phyloP scores from a whole-genome alignment of 768 basidiomycete genomes.

The Agrocybe praecox region DNA sequence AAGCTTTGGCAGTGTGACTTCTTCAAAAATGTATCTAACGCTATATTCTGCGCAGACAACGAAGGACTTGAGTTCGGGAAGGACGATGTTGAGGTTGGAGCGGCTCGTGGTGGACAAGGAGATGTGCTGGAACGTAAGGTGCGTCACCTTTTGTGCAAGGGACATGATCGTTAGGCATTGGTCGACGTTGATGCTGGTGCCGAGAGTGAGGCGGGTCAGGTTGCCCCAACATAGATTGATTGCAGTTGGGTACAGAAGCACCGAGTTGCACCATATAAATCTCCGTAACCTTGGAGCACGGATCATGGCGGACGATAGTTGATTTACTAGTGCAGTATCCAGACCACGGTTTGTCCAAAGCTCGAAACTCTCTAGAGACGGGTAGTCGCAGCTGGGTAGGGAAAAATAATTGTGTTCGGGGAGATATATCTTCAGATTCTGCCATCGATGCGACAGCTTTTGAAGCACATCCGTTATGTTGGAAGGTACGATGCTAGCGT shows the following conservation, averaged over 20 bases:
- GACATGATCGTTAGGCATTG: constrained; percentile 17
- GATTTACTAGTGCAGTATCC: background rate
- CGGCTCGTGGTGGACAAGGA: background rate
- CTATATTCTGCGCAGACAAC: constrained; percentile 10
- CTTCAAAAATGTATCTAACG: constrained; percentile 8
- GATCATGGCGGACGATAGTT: constrained; percentile 10
- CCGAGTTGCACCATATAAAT: constrained; percentile 20
- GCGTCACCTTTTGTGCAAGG: constrained; percentile 2
- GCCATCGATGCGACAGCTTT: constrained; percentile 9
- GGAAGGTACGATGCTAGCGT: constrained; percentile 1
- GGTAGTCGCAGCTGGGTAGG: constrained; percentile 5
- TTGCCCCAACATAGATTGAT: constrained; percentile 14
- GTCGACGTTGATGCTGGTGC: constrained; percentile 13
- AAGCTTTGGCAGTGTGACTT: constrained; percentile 16
- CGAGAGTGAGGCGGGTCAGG: constrained; percentile 15
- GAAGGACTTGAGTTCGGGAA: constrained; percentile 15
- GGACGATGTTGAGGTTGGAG: constrained; percentile 7
- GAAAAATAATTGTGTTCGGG: constrained; percentile 2
- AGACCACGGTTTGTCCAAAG: constrained; percentile 13
- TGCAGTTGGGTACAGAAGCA: constrained; percentile 3
- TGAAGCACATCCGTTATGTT: constrained; percentile 1
- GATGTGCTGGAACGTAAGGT: constrained; percentile 17
- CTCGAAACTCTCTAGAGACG: constrained; percentile 17
- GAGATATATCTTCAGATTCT: constrained; percentile 15
- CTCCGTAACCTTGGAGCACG: constrained; percentile 12